phyloP scores from a whole-genome alignment of 2,329 filamentous ascomycete species.

The Arthrobotrys pseudoclavata region DNA sequence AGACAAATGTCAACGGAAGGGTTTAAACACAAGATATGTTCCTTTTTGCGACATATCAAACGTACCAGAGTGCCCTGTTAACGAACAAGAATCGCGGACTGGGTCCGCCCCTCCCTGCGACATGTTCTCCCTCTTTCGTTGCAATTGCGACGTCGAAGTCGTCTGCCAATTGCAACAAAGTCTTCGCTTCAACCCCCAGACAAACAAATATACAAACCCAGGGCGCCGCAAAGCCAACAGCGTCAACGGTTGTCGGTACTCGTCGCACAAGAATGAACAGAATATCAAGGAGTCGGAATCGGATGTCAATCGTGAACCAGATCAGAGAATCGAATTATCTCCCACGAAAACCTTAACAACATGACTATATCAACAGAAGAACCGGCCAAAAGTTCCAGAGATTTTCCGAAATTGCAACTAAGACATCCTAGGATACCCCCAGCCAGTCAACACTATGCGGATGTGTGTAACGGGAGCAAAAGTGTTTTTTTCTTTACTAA shows the following conservation, averaged over 20 bases:
- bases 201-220: not conserved
- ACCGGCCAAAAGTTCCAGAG: not conserved
- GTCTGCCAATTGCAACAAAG: not conserved
- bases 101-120: constrained; percentile 41
- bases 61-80: constrained; percentile 50
- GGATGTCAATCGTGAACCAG: not conserved
- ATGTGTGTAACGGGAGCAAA: constrained; percentile 6
- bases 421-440: constrained; percentile 19
- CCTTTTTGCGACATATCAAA: not conserved
- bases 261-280: constrained; percentile 4
- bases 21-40: not conserved
- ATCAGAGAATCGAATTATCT: not conserved
- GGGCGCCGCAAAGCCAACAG: not conserved
- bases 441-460: constrained; percentile 14
- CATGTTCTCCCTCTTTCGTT: constrained; percentile 24
- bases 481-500: not conserved
- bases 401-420: constrained; percentile 46
- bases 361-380: constrained; percentile 11
- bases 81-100: constrained; percentile 43
- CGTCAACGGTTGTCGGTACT: not conserved
- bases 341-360: not conserved
- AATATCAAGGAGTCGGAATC: not conserved
- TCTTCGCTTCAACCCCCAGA: not conserved
- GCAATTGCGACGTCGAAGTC: not conserved
- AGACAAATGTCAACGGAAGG: not conserved